Evolutionary conservation across 164 flowering plant species (phyloP), one percentile per base, ranked within the genome.

Genomic region (Berberis thunbergii): DNA sequence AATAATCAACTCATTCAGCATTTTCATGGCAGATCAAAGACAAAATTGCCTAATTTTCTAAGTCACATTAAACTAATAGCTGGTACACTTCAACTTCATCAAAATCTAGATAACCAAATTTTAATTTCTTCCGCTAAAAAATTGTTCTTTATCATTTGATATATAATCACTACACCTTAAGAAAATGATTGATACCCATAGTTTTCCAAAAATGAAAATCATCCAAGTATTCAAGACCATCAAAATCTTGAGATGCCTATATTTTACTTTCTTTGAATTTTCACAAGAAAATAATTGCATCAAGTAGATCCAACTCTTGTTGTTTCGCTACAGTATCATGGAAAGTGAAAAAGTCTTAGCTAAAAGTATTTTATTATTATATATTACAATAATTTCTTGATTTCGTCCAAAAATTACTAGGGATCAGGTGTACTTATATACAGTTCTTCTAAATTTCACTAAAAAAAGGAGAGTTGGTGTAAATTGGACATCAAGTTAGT

Each of bases 1-100:
- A 59, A 60, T 8, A 10, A 66, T 59, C 69, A 59, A 52, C 50
- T 10, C 4, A 40, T 40, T 57, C 13, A 52, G 12, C n/a, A 11
- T 52, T 6, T 52, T 52, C 54, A 52, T 4, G 1, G 11, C n/a
- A 52, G 54, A 52, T 52, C 54, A 52, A 52, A 52, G 54, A 52
- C 54, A 52, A 52, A 6, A 48, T 48, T 1, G n/a, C 54, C 54
- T 52, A 12, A 1, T 52, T 52, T 52, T 52, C 54, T 52, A 52
- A 52, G 54, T 52, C 54, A 52, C 8, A 8, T 4, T 4, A 46
- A 4, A 8, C 49, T 4, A 4, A 46, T 46, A 46, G 49, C 26
- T 26, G 1, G 49, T 46, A 46, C 49, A 46, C 4, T 8, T 46
- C 8, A 46, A 4, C 8, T 46, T 46, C 26, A 26, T 46, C 49